These are phyloP conservation scores for Cerrena zonata DNA, from an alignment of 1,284 basidiomycete species.

Conservation along the genomic window DNA sequence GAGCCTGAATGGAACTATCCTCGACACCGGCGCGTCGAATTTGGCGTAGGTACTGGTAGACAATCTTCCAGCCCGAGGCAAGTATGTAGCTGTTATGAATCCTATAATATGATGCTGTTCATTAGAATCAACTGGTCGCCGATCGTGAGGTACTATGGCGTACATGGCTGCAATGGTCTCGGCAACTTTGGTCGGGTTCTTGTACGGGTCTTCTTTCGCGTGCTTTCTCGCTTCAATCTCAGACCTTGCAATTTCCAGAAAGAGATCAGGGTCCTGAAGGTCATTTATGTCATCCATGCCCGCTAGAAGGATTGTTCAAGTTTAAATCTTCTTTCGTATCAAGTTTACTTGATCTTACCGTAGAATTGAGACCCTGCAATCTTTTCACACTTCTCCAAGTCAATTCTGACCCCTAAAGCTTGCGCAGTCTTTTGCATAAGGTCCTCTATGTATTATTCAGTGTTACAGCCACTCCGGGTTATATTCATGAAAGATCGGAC, in stretches of 20 bases:
- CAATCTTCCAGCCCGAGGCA: slow-evolving; percentile 68
- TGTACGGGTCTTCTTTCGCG: slow-evolving; percentile 29
- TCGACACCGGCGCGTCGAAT: slow-evolving; percentile 47
- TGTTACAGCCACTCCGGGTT: slow-evolving; percentile 6
- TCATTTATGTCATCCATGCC: slow-evolving; percentile 62
- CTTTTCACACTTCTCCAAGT: slow-evolving; percentile 53
- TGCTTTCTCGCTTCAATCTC: slow-evolving; percentile 50
- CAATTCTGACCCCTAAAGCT: slow-evolving; percentile 58
- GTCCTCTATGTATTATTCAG: slow-evolving; percentile 47
- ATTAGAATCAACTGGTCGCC: not conserved
- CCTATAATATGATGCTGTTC: slow-evolving; percentile 29
- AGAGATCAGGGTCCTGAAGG: slow-evolving; percentile 57
- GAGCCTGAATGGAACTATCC: slow-evolving; percentile 45
- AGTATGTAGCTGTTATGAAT: slow-evolving; percentile 75
- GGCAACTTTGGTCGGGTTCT: slow-evolving; percentile 46
- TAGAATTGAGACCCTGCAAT: slow-evolving; percentile 67
- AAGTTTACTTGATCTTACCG: slow-evolving; percentile 35
- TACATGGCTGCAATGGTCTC: slow-evolving; percentile 56
- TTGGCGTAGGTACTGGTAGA: slow-evolving; percentile 47
- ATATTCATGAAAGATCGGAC: slow-evolving; percentile 7
- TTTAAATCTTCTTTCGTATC: slow-evolving; percentile 1
- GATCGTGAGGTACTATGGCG: slow-evolving; percentile 8
- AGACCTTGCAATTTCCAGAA: slow-evolving; percentile 45
- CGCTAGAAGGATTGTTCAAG: slow-evolving; percentile 29
- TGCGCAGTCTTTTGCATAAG: slow-evolving; percentile 49